Conservation (phyloP, 495 filamentous ascomycete genomes). For the Podospora anserina region DNA sequence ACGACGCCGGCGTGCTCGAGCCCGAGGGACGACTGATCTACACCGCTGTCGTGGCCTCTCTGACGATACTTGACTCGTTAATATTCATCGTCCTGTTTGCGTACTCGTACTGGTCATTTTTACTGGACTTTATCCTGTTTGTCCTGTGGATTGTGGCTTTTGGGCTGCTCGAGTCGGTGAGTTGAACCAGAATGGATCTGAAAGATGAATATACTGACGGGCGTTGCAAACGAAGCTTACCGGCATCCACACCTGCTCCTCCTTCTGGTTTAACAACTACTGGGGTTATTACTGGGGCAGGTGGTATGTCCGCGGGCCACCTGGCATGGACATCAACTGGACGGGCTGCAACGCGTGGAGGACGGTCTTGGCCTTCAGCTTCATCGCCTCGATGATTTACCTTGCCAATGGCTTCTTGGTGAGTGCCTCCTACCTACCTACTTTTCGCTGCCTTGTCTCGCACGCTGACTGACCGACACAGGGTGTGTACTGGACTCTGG, state of each 20-base stretch:
- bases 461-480: not conserved
- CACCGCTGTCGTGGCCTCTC: conserved; percentile 13
- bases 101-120: conserved; percentile 23
- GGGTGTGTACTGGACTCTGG: not conserved
- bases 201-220: not conserved
- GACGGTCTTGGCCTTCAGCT: conserved; percentile 26
- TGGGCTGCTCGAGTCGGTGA: conserved; percentile 21
- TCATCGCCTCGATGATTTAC: conserved; percentile 17
- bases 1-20: conserved; percentile 14
- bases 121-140: conserved; percentile 22
- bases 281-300: conserved; percentile 30
- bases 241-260: conserved; percentile 15
- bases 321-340: conserved; percentile 21
- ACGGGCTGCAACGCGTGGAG: conserved; percentile 22
- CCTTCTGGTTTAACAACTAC: conserved; percentile 19
- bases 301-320: conserved; percentile 17
- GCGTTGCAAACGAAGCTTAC: conserved; percentile 12
- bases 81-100: conserved; percentile 20
- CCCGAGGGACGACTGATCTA: conserved; percentile 22
- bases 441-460: not conserved
- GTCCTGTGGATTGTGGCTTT: conserved; percentile 23
- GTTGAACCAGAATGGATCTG: conserved; percentile 1
- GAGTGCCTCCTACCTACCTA: not conserved
- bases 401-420: conserved; percentile 20
- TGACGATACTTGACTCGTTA: conserved; percentile 22